These are phyloP conservation scores for Crepidotus variabilis DNA, from an alignment of 768 basidiomycete genomes.

Conservation along the genomic window DNA sequence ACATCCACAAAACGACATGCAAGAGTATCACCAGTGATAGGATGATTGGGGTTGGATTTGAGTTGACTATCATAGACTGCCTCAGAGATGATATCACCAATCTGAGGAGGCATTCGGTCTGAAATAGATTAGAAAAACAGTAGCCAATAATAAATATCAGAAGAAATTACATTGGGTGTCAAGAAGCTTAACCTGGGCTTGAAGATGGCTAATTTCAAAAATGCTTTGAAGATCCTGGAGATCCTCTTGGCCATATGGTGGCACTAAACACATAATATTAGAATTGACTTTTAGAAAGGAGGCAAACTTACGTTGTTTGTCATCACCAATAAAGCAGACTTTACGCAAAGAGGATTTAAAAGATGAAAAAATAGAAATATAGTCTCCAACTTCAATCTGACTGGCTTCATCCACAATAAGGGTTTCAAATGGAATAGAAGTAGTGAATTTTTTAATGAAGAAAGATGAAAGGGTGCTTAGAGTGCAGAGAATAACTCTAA, in stretches of 20 bases:
- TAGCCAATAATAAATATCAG: not conserved
- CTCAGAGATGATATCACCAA: constrained; percentile 69
- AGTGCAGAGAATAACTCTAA: constrained; percentile 70
- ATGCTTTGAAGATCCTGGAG: constrained; percentile 64
- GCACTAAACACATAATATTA: constrained; percentile 43
- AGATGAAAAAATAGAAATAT: constrained; percentile 37
- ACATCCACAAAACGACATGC: constrained; percentile 72
- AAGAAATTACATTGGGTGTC: constrained; percentile 67
- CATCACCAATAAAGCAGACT: constrained; percentile 61
- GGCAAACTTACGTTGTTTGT: constrained; percentile 53
- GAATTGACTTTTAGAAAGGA: constrained; percentile 11
- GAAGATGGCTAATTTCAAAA: constrained; percentile 71
- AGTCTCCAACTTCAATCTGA: constrained; percentile 59
- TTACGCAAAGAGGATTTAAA: constrained; percentile 41
- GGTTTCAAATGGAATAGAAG: constrained; percentile 39
- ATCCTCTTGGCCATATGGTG: constrained; percentile 76
- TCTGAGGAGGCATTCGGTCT: constrained; percentile 86
- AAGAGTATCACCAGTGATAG: constrained; percentile 33
- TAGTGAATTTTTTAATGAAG: constrained; percentile 28
- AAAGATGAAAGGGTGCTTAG: constrained; percentile 66
- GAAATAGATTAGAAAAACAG: constrained; percentile 4
- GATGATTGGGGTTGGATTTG: constrained; percentile 47
- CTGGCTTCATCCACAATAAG: constrained; percentile 65
- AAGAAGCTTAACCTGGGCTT: constrained; percentile 46
- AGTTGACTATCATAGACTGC: constrained; percentile 62